Base-by-base conservation (phyloP, 495 filamentous ascomycete genomes). In the Neurospora hispaniola region DNA sequence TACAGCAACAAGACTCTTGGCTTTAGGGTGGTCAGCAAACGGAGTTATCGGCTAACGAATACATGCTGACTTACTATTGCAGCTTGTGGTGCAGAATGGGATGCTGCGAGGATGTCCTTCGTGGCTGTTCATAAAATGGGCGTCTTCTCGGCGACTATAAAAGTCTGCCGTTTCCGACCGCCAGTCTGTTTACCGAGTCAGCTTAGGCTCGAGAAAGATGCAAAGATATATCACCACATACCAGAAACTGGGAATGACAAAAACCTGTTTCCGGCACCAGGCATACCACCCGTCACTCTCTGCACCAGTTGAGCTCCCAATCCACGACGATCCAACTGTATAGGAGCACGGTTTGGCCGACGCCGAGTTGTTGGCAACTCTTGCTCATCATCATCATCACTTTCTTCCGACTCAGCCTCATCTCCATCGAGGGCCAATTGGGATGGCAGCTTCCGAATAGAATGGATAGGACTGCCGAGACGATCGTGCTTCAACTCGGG, bases 1-100 rank as follows among this genome's bases (percentile, higher is more conserved):
- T 59, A 97, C 85, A 5, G 94, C 96, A 71, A 95, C 88, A 6
- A 98, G 83, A 38, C 91, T 90, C 81, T 92, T 97, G 75, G 88
- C 90, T 93, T 75, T 27, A 70, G 8, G 5, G 7, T 62, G 46
- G 73, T 79, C 71, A 80, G 76, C 31, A n/a, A 70, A 66, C 40
- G 14, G 31, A 38, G 35, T 38, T 38, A 5, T 6, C 35, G 35
- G 35, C 35, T 4, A 5, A 38, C 35, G 5, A 38, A 38, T 35
- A n/a, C 46, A 44, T 8, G n/a, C 35, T 10, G 18, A 86, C 91
- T 86, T 83, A 93, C 90, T 94, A 72, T 96, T 90, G 76, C 91
- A 94, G 46, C 89, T 85, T 6, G 90, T 86, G 48, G 87, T 88
- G 78, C 92, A 96, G 78, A 97, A 96, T 1, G 94, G 93, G 38